Evolutionary conservation across 331 rosid species (phyloP), one percentile per base, ranked within the genome.

Genomic region (Stylosanthes scabra): DNA sequence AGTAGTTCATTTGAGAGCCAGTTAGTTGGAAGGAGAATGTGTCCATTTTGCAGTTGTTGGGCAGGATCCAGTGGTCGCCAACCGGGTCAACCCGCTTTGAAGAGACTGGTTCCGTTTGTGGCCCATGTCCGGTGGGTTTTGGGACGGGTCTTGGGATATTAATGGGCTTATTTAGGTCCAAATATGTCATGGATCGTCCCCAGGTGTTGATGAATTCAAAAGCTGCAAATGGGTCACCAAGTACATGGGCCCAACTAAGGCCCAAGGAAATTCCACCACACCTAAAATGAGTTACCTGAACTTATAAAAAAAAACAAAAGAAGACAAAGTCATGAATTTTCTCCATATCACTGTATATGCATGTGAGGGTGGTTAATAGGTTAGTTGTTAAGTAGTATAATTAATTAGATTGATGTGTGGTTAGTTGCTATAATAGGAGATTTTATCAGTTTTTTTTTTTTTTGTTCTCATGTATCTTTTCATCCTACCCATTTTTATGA

Each of bases 211-310:
- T 84, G 75, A 79, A 79, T 2, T 74, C 69, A 1, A 81, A 50
- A 27, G 89, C 83, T 7, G 86, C 68, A 65, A 79, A 59, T 1
- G 85, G 85, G 70, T 88, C 97, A 56, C 98, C 96, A 0, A 94
- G 61, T 27, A 88, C 50, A 72, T 91, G 96, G 29, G 97, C 88
- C 97, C 96, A 94, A 60, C 96, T 91, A 3, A 93, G 83, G 41
- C 96, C 97, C 68, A 93, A 8, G 59, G 97, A 83, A 0, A 86
- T 37, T 55, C 95, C 98, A 29, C 97, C 92, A 56, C 98, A 91
- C 66, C 76, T 83, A 68, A 89, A 88, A 2, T 56, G 8, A 29
- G 95, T 91, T 13, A 83, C 55, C 86, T 82, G 54, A 8, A 41
- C 6, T 8, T 1, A 29, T 29, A 41, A 40, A 41, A 41, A 41